These are phyloP conservation scores for Pseudogymnoascus sp. DNA, from an alignment of 2,329 filamentous ascomycete genomes.

Conservation along the genomic window DNA sequence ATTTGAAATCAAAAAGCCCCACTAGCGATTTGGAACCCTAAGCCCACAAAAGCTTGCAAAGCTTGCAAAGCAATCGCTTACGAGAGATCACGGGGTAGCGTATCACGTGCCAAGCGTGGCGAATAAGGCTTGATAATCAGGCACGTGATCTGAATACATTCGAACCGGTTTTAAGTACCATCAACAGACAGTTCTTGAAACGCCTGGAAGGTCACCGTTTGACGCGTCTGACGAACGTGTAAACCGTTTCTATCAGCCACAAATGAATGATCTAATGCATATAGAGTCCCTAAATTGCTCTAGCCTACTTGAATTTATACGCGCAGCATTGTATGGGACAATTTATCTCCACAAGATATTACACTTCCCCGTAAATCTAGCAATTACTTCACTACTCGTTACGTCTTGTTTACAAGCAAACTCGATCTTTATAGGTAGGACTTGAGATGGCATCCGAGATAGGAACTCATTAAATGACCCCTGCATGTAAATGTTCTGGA, in stretches of 20 bases:
- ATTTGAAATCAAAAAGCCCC: conserved; percentile 10
- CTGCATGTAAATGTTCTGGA: conserved; percentile 4
- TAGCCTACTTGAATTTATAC: background rate
- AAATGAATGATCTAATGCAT: background rate
- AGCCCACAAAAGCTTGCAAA: conserved; percentile 11
- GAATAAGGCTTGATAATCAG: background rate
- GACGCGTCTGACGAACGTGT: background rate
- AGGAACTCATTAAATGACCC: background rate
- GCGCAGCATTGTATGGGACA: background rate
- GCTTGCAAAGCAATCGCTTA: conserved; percentile 10
- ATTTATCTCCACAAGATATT: background rate
- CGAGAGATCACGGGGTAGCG: conserved; percentile 1
- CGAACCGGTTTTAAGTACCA: background rate
- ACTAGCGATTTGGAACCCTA: conserved; percentile 6
- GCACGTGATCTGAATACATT: background rate
- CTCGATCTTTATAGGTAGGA: background rate
- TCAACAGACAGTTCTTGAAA: background rate
- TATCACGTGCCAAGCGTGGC: background rate
- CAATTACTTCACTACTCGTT: background rate
- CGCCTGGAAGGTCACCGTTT: too few species aligned
- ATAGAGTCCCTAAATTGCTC: background rate
- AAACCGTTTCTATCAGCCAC: background rate
- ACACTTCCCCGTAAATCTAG: background rate
- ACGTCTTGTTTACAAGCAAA: background rate
- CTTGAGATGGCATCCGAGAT: background rate